Conservation (phyloP, 2,329 filamentous ascomycete species). For the Diaporthe vaccinii region DNA sequence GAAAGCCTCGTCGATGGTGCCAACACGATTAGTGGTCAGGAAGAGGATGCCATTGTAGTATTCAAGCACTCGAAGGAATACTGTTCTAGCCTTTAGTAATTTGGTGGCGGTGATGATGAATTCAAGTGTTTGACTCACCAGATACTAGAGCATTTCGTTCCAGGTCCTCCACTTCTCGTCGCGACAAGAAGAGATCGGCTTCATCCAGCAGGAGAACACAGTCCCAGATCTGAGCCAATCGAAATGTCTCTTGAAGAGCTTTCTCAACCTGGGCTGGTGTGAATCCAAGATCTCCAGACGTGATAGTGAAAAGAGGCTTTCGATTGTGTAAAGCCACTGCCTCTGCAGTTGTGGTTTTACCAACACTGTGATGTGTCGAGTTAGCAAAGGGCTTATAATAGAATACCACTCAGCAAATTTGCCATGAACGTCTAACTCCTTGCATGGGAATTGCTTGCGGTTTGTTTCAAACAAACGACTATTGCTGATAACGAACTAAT, state of each 20-base stretch:
- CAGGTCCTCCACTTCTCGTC: conserved; percentile 43
- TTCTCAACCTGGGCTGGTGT: conserved; percentile 37
- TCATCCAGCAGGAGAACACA: conserved; percentile 57
- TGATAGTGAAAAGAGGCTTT: conserved; percentile 42
- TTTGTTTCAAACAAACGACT: rapidly evolving
- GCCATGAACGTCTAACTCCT: too few relatives aligned
- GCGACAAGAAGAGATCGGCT: conserved; percentile 57
- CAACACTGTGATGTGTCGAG: not conserved
- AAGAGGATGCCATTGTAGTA: conserved; percentile 57
- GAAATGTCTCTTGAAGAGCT: conserved; percentile 43
- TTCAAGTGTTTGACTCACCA: not conserved
- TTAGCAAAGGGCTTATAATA: not conserved
- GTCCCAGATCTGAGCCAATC: conserved; percentile 52
- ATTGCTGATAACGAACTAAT: too few relatives aligned
- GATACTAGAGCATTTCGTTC: conserved; percentile 50
- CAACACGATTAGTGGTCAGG: conserved; percentile 61
- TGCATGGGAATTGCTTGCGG: not conserved
- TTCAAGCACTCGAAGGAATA: conserved; percentile 53
- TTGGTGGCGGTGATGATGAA: rapidly evolving
- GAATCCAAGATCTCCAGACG: conserved; percentile 48
- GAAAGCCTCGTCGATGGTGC: conserved; percentile 60
- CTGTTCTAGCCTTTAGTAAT: conserved; percentile 40
- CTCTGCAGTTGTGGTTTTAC: conserved; percentile 48
- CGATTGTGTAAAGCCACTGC: conserved; percentile 27
- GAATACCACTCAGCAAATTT: too few relatives aligned